Conservation (phyloP, 495 filamentous ascomycete genomes). For the Aspergillus kassunensis region DNA sequence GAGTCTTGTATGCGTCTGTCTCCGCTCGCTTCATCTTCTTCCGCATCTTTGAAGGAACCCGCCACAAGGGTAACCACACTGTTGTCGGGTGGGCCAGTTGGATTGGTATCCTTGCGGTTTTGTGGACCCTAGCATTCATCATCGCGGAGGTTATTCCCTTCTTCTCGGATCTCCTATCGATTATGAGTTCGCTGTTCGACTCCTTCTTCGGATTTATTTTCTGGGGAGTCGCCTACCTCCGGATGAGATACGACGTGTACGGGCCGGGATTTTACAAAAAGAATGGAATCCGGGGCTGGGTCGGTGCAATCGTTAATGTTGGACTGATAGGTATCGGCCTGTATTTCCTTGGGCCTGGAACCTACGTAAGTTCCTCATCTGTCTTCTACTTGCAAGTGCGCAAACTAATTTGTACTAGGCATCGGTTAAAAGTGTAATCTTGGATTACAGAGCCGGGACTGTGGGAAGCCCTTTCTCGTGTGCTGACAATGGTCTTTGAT, state of each 20-base stretch:
- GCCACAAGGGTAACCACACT: constrained; percentile 73
- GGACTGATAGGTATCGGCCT: constrained; percentile 66
- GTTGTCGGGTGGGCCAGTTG: constrained; percentile 76
- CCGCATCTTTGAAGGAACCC: constrained; percentile 70
- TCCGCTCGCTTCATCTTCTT: constrained; percentile 86
- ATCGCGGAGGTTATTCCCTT: constrained; percentile 89
- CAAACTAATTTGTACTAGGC: constrained; percentile 31
- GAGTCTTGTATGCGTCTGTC: constrained; percentile 83
- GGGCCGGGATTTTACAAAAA: constrained; percentile 56
- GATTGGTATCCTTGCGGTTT: constrained; percentile 65
- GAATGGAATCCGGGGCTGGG: constrained; percentile 56
- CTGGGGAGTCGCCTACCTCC: constrained; percentile 84
- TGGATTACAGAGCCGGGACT: constrained; percentile 50
- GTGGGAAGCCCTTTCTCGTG: constrained; percentile 62
- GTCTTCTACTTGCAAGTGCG: background rate
- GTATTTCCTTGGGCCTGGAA: constrained; percentile 72
- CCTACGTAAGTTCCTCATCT: constrained; percentile 58
- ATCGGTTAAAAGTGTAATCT: constrained; percentile 60
- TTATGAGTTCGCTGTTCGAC: constrained; percentile 89
- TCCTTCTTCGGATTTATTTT: constrained; percentile 94
- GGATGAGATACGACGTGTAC: constrained; percentile 70
- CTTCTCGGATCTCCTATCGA: constrained; percentile 75
- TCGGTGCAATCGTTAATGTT: constrained; percentile 62
- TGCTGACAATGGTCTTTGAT: constrained; percentile 51
- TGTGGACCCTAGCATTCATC: constrained; percentile 77